Conservation (phyloP, 2,329 filamentous ascomycete species). For the Domatiomyces globalis region DNA sequence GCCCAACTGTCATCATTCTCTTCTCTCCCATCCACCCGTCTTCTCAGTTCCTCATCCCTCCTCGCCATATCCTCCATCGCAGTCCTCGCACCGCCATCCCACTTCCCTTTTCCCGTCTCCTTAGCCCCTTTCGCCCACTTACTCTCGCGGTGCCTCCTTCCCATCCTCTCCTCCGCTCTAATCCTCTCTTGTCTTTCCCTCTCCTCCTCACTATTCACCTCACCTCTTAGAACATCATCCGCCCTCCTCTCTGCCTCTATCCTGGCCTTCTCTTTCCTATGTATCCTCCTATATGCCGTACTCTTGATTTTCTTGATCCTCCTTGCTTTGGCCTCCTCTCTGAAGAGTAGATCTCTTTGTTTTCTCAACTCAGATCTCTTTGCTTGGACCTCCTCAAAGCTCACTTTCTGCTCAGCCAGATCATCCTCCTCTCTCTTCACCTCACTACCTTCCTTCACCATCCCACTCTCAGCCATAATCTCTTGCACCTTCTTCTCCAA, state of each 20-base stretch:
- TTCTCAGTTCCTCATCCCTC: constrained; percentile 66
- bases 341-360: constrained; percentile 70
- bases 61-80: constrained; percentile 69
- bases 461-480: constrained; percentile 79
- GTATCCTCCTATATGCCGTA: constrained; percentile 83
- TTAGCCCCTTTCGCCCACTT: constrained; percentile 84
- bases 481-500: constrained; percentile 74
- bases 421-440: constrained; percentile 56
- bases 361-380: constrained; percentile 61
- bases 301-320: constrained; percentile 99
- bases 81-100: constrained; percentile 75
- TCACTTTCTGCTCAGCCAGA: constrained; percentile 56
- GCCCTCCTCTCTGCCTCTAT: constrained; percentile 23
- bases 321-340: constrained; percentile 76
- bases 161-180: constrained; percentile 74
- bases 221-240: not conserved
- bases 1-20: constrained; percentile 64
- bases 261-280: constrained; percentile 54
- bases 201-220: not conserved
- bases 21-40: constrained; percentile 58
- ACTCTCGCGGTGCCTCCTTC: constrained; percentile 70
- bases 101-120: constrained; percentile 62
- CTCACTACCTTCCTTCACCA: constrained; percentile 52
- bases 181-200: constrained; percentile 46
- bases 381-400: constrained; percentile 57